Base-by-base conservation (phyloP, 768 basidiomycete species). In the Lactarius hengduanensis region DNA sequence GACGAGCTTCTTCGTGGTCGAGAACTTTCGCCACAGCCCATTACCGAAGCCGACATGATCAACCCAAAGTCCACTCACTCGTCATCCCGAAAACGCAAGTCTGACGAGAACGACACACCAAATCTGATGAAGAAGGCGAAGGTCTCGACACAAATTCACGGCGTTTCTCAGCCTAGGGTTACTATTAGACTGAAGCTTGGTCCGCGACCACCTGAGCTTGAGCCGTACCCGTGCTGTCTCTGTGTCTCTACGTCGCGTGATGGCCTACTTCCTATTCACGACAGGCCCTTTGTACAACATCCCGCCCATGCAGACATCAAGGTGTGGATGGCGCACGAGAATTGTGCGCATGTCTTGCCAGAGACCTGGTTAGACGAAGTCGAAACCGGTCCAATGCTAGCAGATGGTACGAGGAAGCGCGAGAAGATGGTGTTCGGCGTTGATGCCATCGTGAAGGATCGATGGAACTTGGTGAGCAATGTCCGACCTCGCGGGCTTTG, bases 361-460 rank as follows among this genome's bases (percentile, higher is more conserved):
- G 94, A 98, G 75, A 94, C 95, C 0, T 96, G 94, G 89, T 85
- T 96, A 28, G 94, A 94, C 72, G 86, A 85, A 50, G 73, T 88
- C 6, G 84, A 86, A 47, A 76, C 73, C 1, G 74, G 70, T 4
- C 73, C 71, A 13, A 58, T 69, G 13, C 64, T 70, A 20, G 72
- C 68, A 2, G 74, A 79, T 71, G 81, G 81, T 0, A 73, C 70
- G 8, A 68, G 65, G 26, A 68, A 62, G 45, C 82, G 75, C 70
- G 83, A 84, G 73, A 79, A 76, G 63, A 81, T 84, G 64, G 89
- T 97, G 0, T 89, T 89, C 72, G 96, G 96, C 3, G 91, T 92
- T 28, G 91, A 94, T 72, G 86, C 83, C 9, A 92, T 99, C 69
- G 91, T 91, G 13, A 93, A 88, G 74, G 96, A 92, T 75, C 80